phyloP scores from a whole-genome alignment of 768 basidiomycete species.

The Psilocybe tampanensis region DNA sequence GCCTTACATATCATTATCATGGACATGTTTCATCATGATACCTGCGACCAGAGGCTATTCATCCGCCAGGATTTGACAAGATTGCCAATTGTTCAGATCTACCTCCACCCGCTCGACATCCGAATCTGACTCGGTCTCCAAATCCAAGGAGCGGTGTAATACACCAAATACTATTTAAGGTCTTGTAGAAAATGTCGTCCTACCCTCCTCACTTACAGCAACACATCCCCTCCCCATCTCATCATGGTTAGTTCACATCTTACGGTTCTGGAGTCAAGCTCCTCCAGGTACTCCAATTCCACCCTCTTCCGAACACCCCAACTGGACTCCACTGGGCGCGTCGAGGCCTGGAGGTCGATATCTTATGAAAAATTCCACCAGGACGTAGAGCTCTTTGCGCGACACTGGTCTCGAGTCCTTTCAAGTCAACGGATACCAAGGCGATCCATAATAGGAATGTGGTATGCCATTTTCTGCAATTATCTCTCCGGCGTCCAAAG shows the following conservation, averaged over 20 bases:
- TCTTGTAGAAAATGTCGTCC: conserved; percentile 8
- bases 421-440: conserved; percentile 44
- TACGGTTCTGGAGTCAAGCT: conserved; percentile 59
- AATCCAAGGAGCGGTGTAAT: conserved; percentile 25
- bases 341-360: conserved; percentile 60
- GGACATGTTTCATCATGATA: conserved; percentile 34
- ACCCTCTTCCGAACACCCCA: conserved; percentile 66
- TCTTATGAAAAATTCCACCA: conserved; percentile 64
- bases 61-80: conserved; percentile 33
- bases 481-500: conserved; percentile 6
- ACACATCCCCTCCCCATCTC: conserved; percentile 11
- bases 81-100: conserved; percentile 33
- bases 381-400: conserved; percentile 68
- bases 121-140: conserved; percentile 36
- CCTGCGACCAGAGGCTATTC: conserved; percentile 34
- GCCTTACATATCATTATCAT: conserved; percentile 29
- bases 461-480: conserved; percentile 43
- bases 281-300: conserved; percentile 47
- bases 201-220: conserved; percentile 18
- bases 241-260: conserved; percentile 58
- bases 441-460: conserved; percentile 70
- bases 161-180: conserved; percentile 20
- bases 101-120: conserved; percentile 26
- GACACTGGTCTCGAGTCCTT: conserved; percentile 62
- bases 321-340: conserved; percentile 41